A percentile compares a stretch with the other conserved stretches of the same genome.
Conservation (phyloP, 176 grass and related monocot genomes). For the Rhynchospora tenuis region DNA sequence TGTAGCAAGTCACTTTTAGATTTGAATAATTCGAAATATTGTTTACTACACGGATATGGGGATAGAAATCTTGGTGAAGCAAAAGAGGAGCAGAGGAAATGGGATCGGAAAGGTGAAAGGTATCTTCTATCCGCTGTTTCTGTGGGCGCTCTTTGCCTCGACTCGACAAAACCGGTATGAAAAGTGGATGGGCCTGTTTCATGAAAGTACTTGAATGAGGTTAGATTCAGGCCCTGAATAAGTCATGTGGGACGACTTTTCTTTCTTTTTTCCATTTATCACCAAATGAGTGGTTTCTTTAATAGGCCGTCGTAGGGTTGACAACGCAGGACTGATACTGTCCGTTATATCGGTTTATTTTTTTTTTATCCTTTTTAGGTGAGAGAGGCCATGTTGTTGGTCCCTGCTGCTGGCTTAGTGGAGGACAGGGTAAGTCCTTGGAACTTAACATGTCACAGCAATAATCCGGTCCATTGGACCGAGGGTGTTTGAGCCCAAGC, state of each 20-base stretch:
- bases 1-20: neutral
- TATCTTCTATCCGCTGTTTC: neutral
- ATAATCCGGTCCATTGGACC: too few relatives aligned
- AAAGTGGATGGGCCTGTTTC: neutral
- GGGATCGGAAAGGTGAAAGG: neutral
- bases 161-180: neutral
- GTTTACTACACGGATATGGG: neutral
- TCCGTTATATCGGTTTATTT: neutral
- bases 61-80: neutral
- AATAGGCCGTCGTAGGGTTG: neutral
- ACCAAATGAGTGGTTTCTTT: neutral
- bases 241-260: too few relatives aligned
- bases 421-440: too few relatives aligned
- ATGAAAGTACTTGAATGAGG: neutral
- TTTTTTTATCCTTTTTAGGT: neutral
- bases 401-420: neutral
- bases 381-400: neutral
- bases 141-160: neutral
- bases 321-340: neutral
- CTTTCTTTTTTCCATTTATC: neutral
- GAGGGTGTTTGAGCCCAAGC: too few relatives aligned
- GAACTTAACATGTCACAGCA: too few relatives aligned
- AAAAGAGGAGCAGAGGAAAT: too few relatives aligned
- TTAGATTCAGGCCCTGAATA: neutral
- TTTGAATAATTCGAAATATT: neutral